Evolutionary conservation across 2,329 filamentous ascomycete genomes (phyloP), one percentile per base, ranked within the genome.

Genomic region (Rhynchosporium secalis): DNA sequence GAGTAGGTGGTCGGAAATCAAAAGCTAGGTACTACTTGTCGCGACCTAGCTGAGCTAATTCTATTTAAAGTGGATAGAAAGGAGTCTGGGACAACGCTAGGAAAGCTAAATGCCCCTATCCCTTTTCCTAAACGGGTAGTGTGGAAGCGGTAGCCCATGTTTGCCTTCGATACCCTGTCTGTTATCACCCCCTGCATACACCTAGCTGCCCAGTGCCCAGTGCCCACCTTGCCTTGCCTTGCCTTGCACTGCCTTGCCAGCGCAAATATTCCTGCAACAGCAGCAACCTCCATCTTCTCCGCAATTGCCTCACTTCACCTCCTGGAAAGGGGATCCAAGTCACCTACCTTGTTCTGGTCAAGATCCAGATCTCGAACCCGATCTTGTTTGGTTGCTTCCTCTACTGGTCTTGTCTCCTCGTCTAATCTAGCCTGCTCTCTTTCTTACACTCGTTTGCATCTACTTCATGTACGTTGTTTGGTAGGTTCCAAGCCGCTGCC

Each of bases 401-500:
- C 33, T 48, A 20, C 20, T 20, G 20, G 20, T 20, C 46, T 56
- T 60, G 31, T 45, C 28, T 55, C 46, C 52, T 33, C 28, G 59
- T 46, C 49, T 62, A 47, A 52, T 54, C 49, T 55, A 36, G 5
- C 45, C 29, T 31, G 46, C 49, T 67, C 47, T 60, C 62, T 59
- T 68, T 71, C 67, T 57, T 63, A 68, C 65, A 36, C 68, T 68
- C 65, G 28, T 64, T 66, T 65, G 47, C 52, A 49, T 61, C 51
- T 56, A 48, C 59, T 69, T 68, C 65, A 70, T 70, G 69, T 71
- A 68, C 68, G 69, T 66, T 57, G 61, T 68, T 69, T 68, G 68
- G 68, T 72, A 68, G 57, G 61, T 63, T 13, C 3, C 10, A 26
- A 45, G 45, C 43, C 58, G 28, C 13, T 59, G 41, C 58, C 57